Evolutionary conservation across 2,329 filamentous ascomycete genomes (phyloP).

Genomic region (Alternaria gansuensis): DNA sequence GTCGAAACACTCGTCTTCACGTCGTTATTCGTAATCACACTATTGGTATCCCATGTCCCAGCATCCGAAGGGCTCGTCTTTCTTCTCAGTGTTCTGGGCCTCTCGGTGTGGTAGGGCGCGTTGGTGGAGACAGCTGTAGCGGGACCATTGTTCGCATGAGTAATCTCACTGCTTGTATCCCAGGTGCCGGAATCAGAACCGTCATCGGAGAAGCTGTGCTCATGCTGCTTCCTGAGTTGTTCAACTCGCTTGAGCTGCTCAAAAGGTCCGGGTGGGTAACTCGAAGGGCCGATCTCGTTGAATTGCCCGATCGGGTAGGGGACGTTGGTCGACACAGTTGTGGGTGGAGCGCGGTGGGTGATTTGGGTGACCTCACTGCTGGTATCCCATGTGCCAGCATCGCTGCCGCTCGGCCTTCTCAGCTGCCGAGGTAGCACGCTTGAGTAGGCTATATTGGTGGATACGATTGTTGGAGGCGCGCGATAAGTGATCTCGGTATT

Average conservation of each 20-base stretch:
- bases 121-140: slow-evolving; percentile 15
- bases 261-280: slow-evolving; percentile 15
- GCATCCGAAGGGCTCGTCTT: slow-evolving; percentile 17
- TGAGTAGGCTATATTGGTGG: slow-evolving; percentile 18
- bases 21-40: slow-evolving; percentile 20
- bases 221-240: slow-evolving; percentile 12
- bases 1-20: slow-evolving; percentile 20
- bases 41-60: slow-evolving; percentile 21
- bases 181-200: slow-evolving; percentile 19
- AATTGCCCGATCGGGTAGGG: slow-evolving; percentile 12
- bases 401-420: slow-evolving; percentile 19
- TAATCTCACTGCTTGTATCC: slow-evolving; percentile 22
- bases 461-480: slow-evolving; percentile 16
- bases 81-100: slow-evolving; percentile 13
- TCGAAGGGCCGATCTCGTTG: slow-evolving; percentile 10
- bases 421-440: slow-evolving; percentile 3
- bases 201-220: slow-evolving; percentile 17
- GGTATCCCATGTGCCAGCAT: slow-evolving; percentile 20
- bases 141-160: slow-evolving; percentile 19
- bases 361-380: slow-evolving; percentile 14
- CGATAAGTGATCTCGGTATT: slow-evolving; percentile 13
- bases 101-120: slow-evolving; percentile 9
- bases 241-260: slow-evolving; percentile 16
- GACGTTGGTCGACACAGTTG: slow-evolving; percentile 20
- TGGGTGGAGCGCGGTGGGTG: slow-evolving; percentile 14